These are phyloP conservation scores for Lagenaria siceraria DNA, from an alignment of 306 rosid species.

Conservation along the genomic window DNA sequence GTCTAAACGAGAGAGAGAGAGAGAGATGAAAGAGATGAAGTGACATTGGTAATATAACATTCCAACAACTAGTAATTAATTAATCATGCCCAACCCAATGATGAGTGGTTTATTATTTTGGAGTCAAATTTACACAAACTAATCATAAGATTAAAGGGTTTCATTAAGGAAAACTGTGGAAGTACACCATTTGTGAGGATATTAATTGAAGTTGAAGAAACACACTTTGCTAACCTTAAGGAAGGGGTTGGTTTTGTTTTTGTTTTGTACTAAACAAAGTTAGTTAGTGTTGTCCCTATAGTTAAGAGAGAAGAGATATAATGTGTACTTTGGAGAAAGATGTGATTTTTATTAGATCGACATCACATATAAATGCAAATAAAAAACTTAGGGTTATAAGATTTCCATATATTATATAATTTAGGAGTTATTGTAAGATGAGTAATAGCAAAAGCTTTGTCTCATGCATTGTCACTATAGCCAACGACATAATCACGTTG, in stretches of 20 bases:
- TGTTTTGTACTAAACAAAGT: neutral
- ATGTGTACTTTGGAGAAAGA: neutral
- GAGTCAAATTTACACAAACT: neutral
- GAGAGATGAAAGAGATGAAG: neutral
- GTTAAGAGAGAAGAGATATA: neutral
- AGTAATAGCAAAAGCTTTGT: slow-evolving; percentile 14
- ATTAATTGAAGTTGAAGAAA: neutral
- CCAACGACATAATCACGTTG: slow-evolving; percentile 54
- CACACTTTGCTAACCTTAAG: neutral
- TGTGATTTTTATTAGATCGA: too few species aligned
- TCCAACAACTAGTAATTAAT: slow-evolving; percentile 6
- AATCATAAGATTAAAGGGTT: neutral
- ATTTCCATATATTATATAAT: too few species aligned
- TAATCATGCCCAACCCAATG: neutral
- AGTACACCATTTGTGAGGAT: neutral
- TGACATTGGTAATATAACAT: slow-evolving; percentile 6
- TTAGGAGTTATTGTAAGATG: too few species aligned
- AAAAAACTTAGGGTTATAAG: neutral
- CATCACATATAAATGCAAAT: too few species aligned
- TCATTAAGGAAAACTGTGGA: too few species aligned
- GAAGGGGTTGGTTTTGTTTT: neutral
- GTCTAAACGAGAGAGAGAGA: neutral
- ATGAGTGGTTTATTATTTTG: neutral
- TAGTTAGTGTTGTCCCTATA: neutral
- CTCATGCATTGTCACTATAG: slow-evolving; percentile 51